Percentiles rank a stretch among this genome's conserved stretches.
Conservation (phyloP, 768 basidiomycete genomes). For the Boletus bicolor region DNA sequence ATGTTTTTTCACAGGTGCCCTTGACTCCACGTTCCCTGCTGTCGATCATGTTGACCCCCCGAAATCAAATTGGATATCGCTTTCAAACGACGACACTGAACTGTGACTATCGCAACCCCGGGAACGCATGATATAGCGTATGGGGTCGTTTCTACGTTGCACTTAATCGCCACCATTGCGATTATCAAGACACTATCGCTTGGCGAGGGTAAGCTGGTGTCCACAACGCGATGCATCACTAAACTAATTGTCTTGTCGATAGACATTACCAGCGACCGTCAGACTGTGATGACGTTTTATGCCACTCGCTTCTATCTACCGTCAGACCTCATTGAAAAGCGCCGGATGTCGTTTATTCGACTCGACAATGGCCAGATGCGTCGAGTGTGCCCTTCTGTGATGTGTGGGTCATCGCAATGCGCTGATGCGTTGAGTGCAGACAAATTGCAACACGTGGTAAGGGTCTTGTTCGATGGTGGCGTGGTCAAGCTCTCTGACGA, state of each 20-base stretch:
- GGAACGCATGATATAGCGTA: conserved; percentile 66
- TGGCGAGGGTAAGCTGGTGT: conserved; percentile 53
- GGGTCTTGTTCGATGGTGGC: conserved; percentile 73
- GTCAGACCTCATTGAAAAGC: conserved; percentile 60
- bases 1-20: no score
- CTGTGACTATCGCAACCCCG: conserved; percentile 36
- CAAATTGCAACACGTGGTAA: conserved; percentile 75
- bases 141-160: conserved; percentile 66
- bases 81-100: conserved; percentile 36
- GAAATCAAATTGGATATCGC: no score
- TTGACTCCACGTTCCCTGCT: no score
- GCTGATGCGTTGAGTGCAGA: conserved; percentile 36
- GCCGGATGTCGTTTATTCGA: conserved; percentile 72
- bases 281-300: conserved; percentile 78
- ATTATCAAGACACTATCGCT: conserved; percentile 48
- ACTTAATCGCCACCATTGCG: conserved; percentile 63
- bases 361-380: conserved; percentile 70
- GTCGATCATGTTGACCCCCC: no score
- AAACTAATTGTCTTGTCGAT: neutral
- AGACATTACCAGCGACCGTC: conserved; percentile 70
- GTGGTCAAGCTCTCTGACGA: conserved; percentile 65
- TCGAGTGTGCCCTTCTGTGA: conserved; percentile 49
- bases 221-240: neutral
- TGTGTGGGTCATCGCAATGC: neutral
- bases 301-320: conserved; percentile 61